phyloP scores from a whole-genome alignment of 2,329 filamentous ascomycete species.

The Colletotrichum camelliae region DNA sequence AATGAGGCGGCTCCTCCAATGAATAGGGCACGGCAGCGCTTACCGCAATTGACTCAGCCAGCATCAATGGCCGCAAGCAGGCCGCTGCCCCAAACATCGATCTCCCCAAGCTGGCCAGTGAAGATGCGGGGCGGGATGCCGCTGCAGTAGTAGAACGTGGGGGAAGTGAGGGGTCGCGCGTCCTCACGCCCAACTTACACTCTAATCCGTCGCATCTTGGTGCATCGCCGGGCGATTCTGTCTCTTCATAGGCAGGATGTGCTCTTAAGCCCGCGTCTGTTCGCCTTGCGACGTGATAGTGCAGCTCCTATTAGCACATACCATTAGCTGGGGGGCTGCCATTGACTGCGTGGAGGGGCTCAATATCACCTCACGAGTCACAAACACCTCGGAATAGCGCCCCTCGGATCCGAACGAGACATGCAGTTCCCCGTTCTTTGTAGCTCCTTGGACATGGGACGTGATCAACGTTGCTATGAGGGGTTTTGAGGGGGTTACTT shows the following conservation, averaged over 20 bases:
- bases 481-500: background rate
- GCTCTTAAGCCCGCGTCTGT: background rate
- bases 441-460: background rate
- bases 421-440: background rate
- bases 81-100: background rate
- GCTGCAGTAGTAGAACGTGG: constrained; percentile 37
- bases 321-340: background rate
- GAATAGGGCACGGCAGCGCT: background rate
- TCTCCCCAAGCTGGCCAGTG: background rate
- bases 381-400: background rate
- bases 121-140: constrained; percentile 4
- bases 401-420: background rate
- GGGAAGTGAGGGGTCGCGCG: constrained; percentile 30
- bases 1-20: background rate
- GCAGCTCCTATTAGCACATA: constrained; percentile 6
- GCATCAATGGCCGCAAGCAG: constrained; percentile 2
- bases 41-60: background rate
- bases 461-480: background rate
- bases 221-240: background rate
- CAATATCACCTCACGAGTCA: background rate
- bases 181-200: constrained; percentile 5
- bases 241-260: background rate
- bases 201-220: constrained; percentile 13
- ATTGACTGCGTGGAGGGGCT: background rate
- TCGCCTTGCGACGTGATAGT: background rate